phyloP scores from a whole-genome alignment of 495 filamentous ascomycete species.

The Achaetomiella virescens region DNA sequence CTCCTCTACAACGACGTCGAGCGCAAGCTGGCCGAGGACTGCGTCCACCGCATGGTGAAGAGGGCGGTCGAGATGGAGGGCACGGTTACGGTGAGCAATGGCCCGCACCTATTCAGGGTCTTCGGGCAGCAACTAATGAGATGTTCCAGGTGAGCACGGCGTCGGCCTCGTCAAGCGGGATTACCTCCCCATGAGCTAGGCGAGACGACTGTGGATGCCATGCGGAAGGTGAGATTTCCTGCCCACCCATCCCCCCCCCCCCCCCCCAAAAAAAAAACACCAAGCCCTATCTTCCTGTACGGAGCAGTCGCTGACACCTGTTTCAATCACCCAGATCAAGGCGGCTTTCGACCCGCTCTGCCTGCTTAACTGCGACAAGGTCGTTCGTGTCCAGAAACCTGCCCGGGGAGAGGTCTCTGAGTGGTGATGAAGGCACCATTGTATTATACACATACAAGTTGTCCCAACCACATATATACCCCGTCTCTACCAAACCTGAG shows the following conservation, averaged over 20 bases:
- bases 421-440: constrained; percentile 33
- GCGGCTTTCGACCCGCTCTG: constrained; percentile 69
- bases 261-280: not conserved
- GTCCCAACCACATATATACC: too few relatives aligned
- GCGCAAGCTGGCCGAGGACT: constrained; percentile 55
- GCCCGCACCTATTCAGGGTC: not conserved
- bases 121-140: not conserved
- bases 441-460: not conserved
- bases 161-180: constrained; percentile 78
- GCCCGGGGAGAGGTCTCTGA: constrained; percentile 44
- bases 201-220: constrained; percentile 64
- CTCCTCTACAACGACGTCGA: constrained; percentile 65
- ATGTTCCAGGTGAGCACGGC: constrained; percentile 59
- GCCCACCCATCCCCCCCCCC: not conserved
- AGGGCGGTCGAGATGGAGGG: constrained; percentile 76
- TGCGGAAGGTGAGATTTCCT: constrained; percentile 57
- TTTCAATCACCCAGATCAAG: constrained; percentile 44
- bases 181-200: constrained; percentile 68
- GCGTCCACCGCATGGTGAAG: constrained; percentile 81
- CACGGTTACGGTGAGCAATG: constrained; percentile 59
- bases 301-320: too few relatives aligned
- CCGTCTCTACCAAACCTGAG: too few relatives aligned
- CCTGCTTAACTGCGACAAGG: constrained; percentile 76
- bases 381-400: constrained; percentile 57
- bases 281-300: too few relatives aligned